Percentiles rank a stretch among this genome's conserved stretches.
Evolutionary conservation across 176 grass and related monocot species (phyloP).

Genomic region (Sorghum bicolor): DNA sequence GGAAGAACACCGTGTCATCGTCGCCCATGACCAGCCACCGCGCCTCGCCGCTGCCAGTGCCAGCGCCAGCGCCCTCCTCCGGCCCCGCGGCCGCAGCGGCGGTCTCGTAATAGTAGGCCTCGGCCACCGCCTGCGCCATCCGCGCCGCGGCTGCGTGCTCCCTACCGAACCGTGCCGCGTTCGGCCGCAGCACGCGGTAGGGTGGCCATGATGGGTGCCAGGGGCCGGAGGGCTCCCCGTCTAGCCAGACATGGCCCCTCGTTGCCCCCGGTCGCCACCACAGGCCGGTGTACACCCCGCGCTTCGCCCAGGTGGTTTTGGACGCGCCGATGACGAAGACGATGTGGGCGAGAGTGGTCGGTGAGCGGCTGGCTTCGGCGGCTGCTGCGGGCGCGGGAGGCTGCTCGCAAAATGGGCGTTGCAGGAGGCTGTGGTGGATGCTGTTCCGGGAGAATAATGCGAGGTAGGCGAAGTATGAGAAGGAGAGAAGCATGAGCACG

Average conservation of each 20-base stretch:
- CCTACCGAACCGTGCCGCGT: constrained; percentile 43
- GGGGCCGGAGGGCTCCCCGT: constrained; percentile 29
- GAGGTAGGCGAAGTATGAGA: constrained; percentile 12
- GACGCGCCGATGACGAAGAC: constrained; percentile 52
- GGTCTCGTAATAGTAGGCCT: constrained; percentile 16
- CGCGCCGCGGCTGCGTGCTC: constrained; percentile 39
- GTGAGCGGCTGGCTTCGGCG: not conserved
- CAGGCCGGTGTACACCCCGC: constrained; percentile 33
- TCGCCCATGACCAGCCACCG: constrained; percentile 83
- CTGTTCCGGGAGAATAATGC: not conserved
- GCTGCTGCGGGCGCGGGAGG: not conserved
- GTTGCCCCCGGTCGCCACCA: constrained; percentile 49
- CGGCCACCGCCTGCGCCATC: constrained; percentile 48
- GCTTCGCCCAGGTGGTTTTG: constrained; percentile 27
- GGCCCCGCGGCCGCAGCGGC: not conserved
- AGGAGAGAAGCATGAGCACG: not conserved
- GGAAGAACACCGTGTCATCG: constrained; percentile 84
- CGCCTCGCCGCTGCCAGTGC: not conserved
- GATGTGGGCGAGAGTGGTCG: constrained; percentile 12
- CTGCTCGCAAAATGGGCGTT: not conserved
- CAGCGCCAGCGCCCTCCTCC: not conserved
- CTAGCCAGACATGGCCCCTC: constrained; percentile 63
- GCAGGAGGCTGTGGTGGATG: not conserved
- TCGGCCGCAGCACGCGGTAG: constrained; percentile 24
- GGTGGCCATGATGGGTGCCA: constrained; percentile 15